Evolutionary conservation across 495 filamentous ascomycete genomes (phyloP), one percentile per base, ranked within the genome.

Genomic region (Aspergillus ellipticus): DNA sequence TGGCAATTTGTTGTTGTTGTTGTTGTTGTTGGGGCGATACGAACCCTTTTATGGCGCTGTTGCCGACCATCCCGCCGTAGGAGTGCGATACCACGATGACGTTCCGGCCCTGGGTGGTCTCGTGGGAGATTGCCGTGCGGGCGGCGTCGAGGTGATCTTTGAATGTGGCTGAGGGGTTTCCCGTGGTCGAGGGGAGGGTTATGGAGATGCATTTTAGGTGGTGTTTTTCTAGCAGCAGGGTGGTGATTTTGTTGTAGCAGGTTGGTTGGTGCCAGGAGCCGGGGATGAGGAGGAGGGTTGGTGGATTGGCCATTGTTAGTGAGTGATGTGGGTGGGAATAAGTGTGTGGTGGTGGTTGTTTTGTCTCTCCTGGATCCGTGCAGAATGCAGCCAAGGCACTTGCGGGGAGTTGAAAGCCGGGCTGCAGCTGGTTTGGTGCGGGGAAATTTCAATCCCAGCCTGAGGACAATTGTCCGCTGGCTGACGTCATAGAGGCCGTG

Each of bases 31-130:
- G 46, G 17, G 39, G 49, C 45, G 66, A 66, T 24, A 73, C 62
- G 33, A 76, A 67, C 0, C 73, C 78, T 55, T 74, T 74, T 57
- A 80, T 69, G 2, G 76, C 75, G 51, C 73, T 78, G 46, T 66
- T 69, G 37, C 71, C 77, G 1, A 80, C 74, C 29, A 77, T 67
- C 41, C 79, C 79, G 43, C 79, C 77, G 56, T 82, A 82, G 5
- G 78, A 81, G 63, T 83, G 79, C 8, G 68, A 68, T 10, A 83
- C 53, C 39, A 83, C 61, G 1, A 82, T 68, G 7, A 83, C 75
- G 31, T 68, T 51, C 42, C 70, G 69, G 6, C 74, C 71, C 24
- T 58, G 19, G 20, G 29, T 58, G 42, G 67, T 66, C 51, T 80
- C 74, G 35, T 35, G 24, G 9, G 64, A 64, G 20, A 74, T 71